Evolutionary conservation across 768 basidiomycete genomes (phyloP).

Genomic region (Suillus cothurnatus): DNA sequence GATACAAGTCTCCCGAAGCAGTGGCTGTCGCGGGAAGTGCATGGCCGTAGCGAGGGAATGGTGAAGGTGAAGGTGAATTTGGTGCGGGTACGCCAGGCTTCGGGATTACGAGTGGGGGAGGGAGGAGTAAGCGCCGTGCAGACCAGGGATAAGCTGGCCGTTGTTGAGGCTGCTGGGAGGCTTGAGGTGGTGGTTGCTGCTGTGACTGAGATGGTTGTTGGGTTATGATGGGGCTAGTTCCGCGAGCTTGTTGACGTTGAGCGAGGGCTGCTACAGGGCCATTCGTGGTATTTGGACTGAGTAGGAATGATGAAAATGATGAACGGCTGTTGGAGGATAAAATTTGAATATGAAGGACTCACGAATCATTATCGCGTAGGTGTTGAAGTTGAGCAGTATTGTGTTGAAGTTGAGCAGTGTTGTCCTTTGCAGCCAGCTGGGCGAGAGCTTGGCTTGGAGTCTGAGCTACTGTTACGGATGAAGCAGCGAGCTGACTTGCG

Average conservation of each 20-base stretch:
- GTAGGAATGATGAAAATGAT: background rate
- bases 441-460: slow-evolving; percentile 70
- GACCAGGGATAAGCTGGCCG: slow-evolving; percentile 84
- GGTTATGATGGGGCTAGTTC: slow-evolving; percentile 29
- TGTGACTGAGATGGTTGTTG: slow-evolving; percentile 32
- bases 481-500: slow-evolving; percentile 42
- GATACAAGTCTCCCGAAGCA: slow-evolving; percentile 85
- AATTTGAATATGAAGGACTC: slow-evolving; percentile 25
- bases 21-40: slow-evolving; percentile 82
- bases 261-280: slow-evolving; percentile 23
- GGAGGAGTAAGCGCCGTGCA: slow-evolving; percentile 68
- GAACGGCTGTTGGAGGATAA: slow-evolving; percentile 1
- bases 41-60: slow-evolving; percentile 97
- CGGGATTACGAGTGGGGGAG: slow-evolving; percentile 63
- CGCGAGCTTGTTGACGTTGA: slow-evolving; percentile 40
- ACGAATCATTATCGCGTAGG: slow-evolving; percentile 35
- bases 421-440: slow-evolving; percentile 46
- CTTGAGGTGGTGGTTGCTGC: slow-evolving; percentile 30
- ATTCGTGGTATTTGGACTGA: slow-evolving; percentile 25
- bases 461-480: slow-evolving; percentile 59
- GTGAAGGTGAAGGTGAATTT: slow-evolving; percentile 74
- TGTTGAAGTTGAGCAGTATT: slow-evolving; percentile 24
- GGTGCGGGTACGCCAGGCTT: slow-evolving; percentile 69
- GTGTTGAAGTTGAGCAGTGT: slow-evolving; percentile 25
- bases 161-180: slow-evolving; percentile 36